These are phyloP conservation scores for Hymenoscyphus linearis DNA, from an alignment of 2,329 filamentous ascomycete species.

Conservation along the genomic window DNA sequence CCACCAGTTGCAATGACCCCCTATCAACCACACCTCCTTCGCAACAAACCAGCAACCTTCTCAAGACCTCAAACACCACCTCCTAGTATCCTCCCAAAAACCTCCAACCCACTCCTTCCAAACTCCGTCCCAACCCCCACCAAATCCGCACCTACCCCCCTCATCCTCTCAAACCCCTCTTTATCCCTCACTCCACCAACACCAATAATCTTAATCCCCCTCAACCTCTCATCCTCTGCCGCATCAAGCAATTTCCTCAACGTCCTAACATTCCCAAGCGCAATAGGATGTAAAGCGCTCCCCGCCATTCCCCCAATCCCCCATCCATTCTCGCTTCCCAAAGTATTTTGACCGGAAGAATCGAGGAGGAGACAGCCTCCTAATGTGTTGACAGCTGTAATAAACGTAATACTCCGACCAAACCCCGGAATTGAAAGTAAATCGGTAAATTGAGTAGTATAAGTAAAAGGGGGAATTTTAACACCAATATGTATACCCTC, in stretches of 20 bases:
- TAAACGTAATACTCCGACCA: slow-evolving; percentile 50
- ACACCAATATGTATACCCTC: slow-evolving; percentile 45
- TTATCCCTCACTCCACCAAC: slow-evolving; percentile 66
- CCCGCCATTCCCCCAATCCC: slow-evolving; percentile 71
- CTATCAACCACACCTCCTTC: too few species aligned
- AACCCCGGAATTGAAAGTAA: slow-evolving; percentile 47
- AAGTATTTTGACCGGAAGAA: slow-evolving; percentile 30
- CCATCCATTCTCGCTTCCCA: slow-evolving; percentile 46
- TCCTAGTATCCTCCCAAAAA: not conserved
- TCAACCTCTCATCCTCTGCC: slow-evolving; percentile 38
- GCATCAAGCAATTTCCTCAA: slow-evolving; percentile 55
- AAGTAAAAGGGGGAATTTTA: slow-evolving; percentile 74
- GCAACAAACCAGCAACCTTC: too few species aligned
- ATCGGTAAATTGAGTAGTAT: slow-evolving; percentile 57
- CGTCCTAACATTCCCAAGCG: slow-evolving; percentile 69
- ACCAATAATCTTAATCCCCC: slow-evolving; percentile 60
- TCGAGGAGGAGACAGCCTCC: slow-evolving; percentile 60
- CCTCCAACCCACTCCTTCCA: slow-evolving; percentile 52
- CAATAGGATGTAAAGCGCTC: slow-evolving; percentile 64
- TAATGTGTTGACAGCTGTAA: slow-evolving; percentile 71
- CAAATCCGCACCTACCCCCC: slow-evolving; percentile 56
- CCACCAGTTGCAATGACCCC: too few species aligned
- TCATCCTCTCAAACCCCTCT: slow-evolving; percentile 60
- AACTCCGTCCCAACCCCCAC: slow-evolving; percentile 68
- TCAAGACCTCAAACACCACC: too few species aligned